Evolutionary conservation across 768 basidiomycete genomes (phyloP), one percentile per base, ranked within the genome.

Genomic region (Panaeolus cyanescens): DNA sequence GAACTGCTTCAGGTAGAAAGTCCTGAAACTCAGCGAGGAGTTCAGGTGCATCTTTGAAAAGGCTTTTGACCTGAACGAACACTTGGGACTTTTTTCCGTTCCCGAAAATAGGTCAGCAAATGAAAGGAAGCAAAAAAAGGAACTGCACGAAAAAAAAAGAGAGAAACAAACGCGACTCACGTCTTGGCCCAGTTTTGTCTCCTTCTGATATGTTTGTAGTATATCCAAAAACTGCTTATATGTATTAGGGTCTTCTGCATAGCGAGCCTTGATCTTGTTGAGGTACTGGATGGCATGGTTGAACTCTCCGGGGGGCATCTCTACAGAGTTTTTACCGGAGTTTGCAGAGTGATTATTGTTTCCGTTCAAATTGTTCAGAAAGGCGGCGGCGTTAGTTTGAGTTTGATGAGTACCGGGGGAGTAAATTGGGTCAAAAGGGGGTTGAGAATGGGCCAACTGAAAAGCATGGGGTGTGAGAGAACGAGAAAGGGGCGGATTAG

Each of bases 201-300:
- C 92, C 71, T 92, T 92, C 70, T 93, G 91, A 76, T 93, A 93
- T 42, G 89, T 85, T 75, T 95, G 93, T 63, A 95, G 76, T 53
- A 95, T 92, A 76, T 95, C 93, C 67, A 95, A 77, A 70, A 95
- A 95, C 69, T 91, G 88, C 74, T 93, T 93, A 76, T 95, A 95
- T 32, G 91, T 95, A 68, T 95, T 93, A n/a, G 91, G 87, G 62
- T 97, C 95, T 65, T 91, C 87, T 10, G 85, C 76, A 74, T 90
- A 99, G 20, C 95, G 88, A 17, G 88, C 88, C 77, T 99, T 99
- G 80, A 99, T 99, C 80, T 96, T 96, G 84, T 97, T 98, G 68
- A 99, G 88, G 73, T 96, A 99, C 68, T 94, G 88, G 64, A 99
- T 99, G 13, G 97, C 97, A 68, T 96, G 90, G 73, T 91, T 90